Evolutionary conservation across 2,329 filamentous ascomycete species (phyloP).

Genomic region (Xylaria sp.): DNA sequence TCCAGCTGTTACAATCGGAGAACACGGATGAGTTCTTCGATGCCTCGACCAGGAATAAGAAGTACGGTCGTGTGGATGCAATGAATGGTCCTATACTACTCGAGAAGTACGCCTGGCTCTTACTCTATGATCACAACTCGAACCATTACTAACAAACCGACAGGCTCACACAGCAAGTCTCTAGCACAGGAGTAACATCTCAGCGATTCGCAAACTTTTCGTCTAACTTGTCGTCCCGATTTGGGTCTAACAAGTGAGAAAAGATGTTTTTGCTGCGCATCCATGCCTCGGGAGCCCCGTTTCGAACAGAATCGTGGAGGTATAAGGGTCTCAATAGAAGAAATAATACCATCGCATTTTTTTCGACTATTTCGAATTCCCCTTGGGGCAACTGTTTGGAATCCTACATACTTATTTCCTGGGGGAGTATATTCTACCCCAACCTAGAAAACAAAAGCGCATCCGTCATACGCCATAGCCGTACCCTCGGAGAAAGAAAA

Average conservation of each 20-base stretch:
- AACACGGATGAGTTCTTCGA: conserved; percentile 99
- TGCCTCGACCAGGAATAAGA: conserved; percentile 86
- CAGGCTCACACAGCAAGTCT: conserved; percentile 73
- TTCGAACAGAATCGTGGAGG: background rate
- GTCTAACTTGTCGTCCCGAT: conserved; percentile 79
- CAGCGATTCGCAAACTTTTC: conserved; percentile 77
- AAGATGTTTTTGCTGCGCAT: background rate
- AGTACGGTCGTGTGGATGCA: conserved; percentile 92
- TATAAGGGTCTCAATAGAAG: conserved; percentile 7
- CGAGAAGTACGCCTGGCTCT: conserved; percentile 76
- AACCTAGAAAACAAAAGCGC: conserved; percentile 28
- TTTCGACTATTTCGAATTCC: conserved; percentile 23
- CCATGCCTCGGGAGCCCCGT: background rate
- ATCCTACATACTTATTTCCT: conserved; percentile 32
- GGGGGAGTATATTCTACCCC: conserved; percentile 31
- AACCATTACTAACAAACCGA: conserved; percentile 42
- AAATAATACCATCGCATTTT: conserved; percentile 38
- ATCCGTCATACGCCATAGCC: conserved; percentile 38
- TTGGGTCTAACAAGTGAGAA: conserved; percentile 65
- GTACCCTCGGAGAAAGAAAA: conserved; percentile 28
- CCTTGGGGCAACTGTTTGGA: conserved; percentile 9
- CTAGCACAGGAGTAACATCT: conserved; percentile 67
- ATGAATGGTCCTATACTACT: conserved; percentile 87
- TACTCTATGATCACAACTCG: background rate
- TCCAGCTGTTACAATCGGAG: conserved; percentile 85